Conservation (phyloP, 164 flowering plant genomes). For the Aristolochia californica region DNA sequence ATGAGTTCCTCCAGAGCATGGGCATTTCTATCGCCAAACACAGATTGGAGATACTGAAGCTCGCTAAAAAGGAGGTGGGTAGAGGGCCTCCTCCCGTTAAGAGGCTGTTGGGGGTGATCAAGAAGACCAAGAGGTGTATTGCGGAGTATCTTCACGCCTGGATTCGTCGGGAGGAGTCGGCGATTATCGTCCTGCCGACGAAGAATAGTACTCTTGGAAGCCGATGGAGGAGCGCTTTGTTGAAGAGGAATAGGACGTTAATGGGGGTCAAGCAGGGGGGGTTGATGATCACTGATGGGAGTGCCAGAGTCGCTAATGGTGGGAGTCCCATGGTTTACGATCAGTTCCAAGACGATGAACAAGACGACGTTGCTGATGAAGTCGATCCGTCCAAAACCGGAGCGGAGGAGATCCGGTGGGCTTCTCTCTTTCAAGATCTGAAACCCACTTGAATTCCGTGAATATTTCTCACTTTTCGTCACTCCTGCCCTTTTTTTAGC, state of each 20-base stretch:
- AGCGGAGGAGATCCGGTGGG: slow-evolving; percentile 36
- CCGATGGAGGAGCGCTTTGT: slow-evolving; percentile 48
- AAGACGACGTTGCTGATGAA: too few relatives aligned
- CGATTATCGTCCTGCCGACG: slow-evolving; percentile 40
- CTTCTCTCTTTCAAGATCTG: slow-evolving; percentile 61
- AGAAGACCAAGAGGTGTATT: slow-evolving; percentile 37
- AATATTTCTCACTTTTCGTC: too few relatives aligned
- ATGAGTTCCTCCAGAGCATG: slow-evolving; percentile 76
- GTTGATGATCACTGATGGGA: slow-evolving; percentile 41
- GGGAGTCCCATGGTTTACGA: slow-evolving; percentile 17
- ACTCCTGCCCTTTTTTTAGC: background rate
- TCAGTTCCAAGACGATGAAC: too few relatives aligned
- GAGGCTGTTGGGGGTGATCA: slow-evolving; percentile 39
- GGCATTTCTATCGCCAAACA: slow-evolving; percentile 79
- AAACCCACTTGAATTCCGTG: slow-evolving; percentile 67
- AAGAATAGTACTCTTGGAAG: slow-evolving; percentile 22
- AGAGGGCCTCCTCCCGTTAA: slow-evolving; percentile 25
- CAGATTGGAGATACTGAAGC: slow-evolving; percentile 76
- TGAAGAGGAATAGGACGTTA: slow-evolving; percentile 47
- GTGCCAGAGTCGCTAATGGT: slow-evolving; percentile 14
- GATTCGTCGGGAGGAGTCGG: slow-evolving; percentile 37
- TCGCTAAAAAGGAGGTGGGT: slow-evolving; percentile 39
- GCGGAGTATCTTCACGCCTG: slow-evolving; percentile 28
- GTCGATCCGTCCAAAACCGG: background rate
- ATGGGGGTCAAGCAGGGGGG: slow-evolving; percentile 21